These are phyloP conservation scores for Hypomontagnella monticulosa DNA, from an alignment of 495 filamentous ascomycete genomes.

Conservation along the genomic window DNA sequence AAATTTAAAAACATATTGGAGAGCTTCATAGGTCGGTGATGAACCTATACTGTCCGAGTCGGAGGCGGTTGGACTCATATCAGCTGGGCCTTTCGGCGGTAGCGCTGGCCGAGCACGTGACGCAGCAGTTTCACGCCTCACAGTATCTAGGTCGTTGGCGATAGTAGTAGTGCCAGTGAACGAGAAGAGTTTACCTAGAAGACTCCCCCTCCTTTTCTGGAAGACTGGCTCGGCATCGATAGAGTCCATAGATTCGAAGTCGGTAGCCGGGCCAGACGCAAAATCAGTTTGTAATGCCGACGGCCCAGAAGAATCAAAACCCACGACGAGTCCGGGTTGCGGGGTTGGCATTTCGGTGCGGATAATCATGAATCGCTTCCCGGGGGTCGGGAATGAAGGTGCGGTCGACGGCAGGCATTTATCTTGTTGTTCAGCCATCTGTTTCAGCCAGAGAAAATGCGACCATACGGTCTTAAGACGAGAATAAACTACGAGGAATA, in stretches of 20 bases:
- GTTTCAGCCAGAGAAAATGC: conserved; percentile 78
- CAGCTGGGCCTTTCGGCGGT: conserved; percentile 26
- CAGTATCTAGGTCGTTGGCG: conserved; percentile 52
- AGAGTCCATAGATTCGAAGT: conserved; percentile 45
- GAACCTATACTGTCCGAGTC: conserved; percentile 56
- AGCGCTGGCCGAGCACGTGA: conserved; percentile 43
- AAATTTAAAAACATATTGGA: conserved; percentile 58
- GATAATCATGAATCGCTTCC: conserved; percentile 89
- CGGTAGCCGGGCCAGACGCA: conserved; percentile 33
- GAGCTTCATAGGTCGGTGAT: conserved; percentile 53
- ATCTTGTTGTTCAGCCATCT: conserved; percentile 65
- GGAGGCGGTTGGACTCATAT: conserved; percentile 40
- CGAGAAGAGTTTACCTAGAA: conserved; percentile 73
- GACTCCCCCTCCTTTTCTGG: conserved; percentile 72
- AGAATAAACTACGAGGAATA: conserved; percentile 74
- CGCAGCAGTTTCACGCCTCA: conserved; percentile 56
- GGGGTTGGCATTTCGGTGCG: conserved; percentile 76
- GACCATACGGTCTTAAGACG: conserved; percentile 80
- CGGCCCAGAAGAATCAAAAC: conserved; percentile 52
- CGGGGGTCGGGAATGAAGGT: conserved; percentile 88
- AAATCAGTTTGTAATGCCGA: conserved; percentile 23
- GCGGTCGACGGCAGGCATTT: conserved; percentile 75
- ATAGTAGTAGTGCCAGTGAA: conserved; percentile 53
- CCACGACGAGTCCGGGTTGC: conserved; percentile 57
- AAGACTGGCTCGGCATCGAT: conserved; percentile 33